Conservation (phyloP, 768 basidiomycete genomes). For the Austroboletus eburneus region DNA sequence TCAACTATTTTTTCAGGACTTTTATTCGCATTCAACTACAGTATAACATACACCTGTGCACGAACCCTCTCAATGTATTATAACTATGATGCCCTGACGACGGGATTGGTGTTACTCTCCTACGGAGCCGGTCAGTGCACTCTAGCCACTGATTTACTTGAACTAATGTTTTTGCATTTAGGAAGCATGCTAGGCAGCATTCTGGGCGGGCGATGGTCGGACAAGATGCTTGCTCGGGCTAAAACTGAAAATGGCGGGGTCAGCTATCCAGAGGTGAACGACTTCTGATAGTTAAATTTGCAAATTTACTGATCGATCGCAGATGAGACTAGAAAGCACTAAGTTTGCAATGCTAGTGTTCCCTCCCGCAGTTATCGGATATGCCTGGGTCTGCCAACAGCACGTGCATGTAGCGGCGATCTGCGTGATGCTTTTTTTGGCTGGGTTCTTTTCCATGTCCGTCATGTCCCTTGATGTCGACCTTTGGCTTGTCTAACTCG, state of each 20-base stretch:
- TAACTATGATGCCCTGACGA: conserved; percentile 62
- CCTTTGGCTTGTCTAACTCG: no score
- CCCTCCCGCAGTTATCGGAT: conserved; percentile 60
- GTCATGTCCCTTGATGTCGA: no score
- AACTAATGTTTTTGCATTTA: not conserved
- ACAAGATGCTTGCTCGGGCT: conserved; percentile 42
- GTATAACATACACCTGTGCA: conserved; percentile 70
- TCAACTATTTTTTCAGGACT: conserved; percentile 42
- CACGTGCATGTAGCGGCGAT: conserved; percentile 65
- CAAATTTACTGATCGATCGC: no score
- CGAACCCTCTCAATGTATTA: conserved; percentile 67
- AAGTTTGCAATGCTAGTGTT: conserved; percentile 46
- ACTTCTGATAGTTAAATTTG: no score
- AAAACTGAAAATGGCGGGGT: conserved; percentile 46
- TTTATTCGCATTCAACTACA: conserved; percentile 66
- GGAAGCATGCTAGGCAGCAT: conserved; percentile 45
- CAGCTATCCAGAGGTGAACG: conserved; percentile 60
- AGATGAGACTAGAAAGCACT: conserved; percentile 73
- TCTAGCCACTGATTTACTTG: no score
- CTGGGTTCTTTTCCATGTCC: conserved; percentile 72
- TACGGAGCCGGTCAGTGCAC: conserved; percentile 58
- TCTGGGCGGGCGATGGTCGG: conserved; percentile 60
- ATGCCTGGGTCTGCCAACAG: conserved; percentile 73
- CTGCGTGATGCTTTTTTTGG: conserved; percentile 68
- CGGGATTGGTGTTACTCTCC: conserved; percentile 73